Conservation (phyloP, 352 stramenopile genomes). For the Phytophthora chlamydospora region DNA sequence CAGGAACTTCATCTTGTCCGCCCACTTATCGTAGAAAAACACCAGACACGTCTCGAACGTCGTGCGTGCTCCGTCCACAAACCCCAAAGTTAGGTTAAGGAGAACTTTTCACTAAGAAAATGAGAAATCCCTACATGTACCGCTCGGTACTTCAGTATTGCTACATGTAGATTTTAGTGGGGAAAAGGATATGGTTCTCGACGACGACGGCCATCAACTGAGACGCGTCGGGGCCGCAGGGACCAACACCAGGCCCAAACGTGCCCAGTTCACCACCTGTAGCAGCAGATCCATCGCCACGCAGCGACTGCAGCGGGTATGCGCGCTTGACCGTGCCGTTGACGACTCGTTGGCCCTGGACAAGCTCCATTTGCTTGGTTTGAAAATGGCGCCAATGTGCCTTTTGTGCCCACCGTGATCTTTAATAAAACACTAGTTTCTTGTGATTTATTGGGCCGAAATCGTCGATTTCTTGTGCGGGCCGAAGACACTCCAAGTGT, state of each 20-base stretch:
- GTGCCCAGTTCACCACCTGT: slow-evolving; percentile 19
- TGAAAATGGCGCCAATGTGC: slow-evolving; percentile 2
- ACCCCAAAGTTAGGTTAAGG: slow-evolving; percentile 32
- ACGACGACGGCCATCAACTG: slow-evolving; percentile 60
- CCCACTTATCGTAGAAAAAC: slow-evolving; percentile 83
- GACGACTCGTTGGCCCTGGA: slow-evolving; percentile 31
- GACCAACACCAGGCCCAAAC: slow-evolving; percentile 64
- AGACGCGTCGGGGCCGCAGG: slow-evolving; percentile 59
- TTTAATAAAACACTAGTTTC: no score
- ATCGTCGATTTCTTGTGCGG: no score
- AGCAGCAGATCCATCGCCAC: neutral
- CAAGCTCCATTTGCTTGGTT: slow-evolving; percentile 21
- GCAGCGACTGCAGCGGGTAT: slow-evolving; percentile 61
- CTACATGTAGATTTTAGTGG: no score
- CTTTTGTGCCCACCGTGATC: no score
- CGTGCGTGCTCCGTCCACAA: slow-evolving; percentile 30
- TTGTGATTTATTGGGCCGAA: no score
- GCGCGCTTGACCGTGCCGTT: slow-evolving; percentile 58
- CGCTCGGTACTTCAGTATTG: no score
- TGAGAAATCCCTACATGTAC: no score
- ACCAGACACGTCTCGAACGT: slow-evolving; percentile 60
- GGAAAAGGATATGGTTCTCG: slow-evolving; percentile 56
- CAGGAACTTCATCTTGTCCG: slow-evolving; percentile 59
- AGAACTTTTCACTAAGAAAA: slow-evolving; percentile 12
- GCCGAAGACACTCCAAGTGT: no score